phyloP scores from a whole-genome alignment of 176 grass and related monocot genomes.

The Triticum urartu region DNA sequence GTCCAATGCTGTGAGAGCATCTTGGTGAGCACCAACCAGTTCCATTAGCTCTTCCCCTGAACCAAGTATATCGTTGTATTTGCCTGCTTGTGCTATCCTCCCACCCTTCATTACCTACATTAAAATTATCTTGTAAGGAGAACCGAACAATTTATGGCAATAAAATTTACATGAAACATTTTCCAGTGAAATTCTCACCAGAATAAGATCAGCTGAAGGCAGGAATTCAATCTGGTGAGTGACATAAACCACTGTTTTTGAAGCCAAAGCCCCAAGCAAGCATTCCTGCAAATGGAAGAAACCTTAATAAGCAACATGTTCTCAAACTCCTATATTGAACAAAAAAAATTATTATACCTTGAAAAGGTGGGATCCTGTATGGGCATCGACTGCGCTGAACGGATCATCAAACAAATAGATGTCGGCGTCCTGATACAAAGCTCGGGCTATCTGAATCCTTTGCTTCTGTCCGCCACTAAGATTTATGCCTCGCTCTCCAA shows the following conservation, averaged over 20 bases:
- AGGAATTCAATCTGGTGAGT: slow-evolving; percentile 94
- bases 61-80: slow-evolving; percentile 58
- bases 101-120: slow-evolving; percentile 76
- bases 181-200: slow-evolving; percentile 50
- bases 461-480: slow-evolving; percentile 49
- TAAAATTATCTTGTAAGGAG: background rate
- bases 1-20: slow-evolving; percentile 57
- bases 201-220: slow-evolving; percentile 81
- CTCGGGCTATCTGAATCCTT: slow-evolving; percentile 54
- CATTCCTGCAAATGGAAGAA: slow-evolving; percentile 61
- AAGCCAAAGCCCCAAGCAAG: slow-evolving; percentile 61
- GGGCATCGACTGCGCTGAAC: slow-evolving; percentile 49
- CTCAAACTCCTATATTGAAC: background rate
- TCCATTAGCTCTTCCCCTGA: slow-evolving; percentile 79
- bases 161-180: background rate
- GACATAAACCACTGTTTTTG: slow-evolving; percentile 90
- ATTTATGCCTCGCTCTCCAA: slow-evolving; percentile 53
- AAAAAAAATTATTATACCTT: slow-evolving; percentile 30
- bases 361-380: slow-evolving; percentile 56
- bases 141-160: background rate
- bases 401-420: slow-evolving; percentile 52
- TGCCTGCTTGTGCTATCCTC: slow-evolving; percentile 70
- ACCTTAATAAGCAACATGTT: slow-evolving; percentile 12
- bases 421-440: slow-evolving; percentile 47
- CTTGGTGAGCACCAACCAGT: slow-evolving; percentile 68